Evolutionary conservation across 345 rosid genomes (phyloP).

Genomic region (Microthlaspi erraticum): DNA sequence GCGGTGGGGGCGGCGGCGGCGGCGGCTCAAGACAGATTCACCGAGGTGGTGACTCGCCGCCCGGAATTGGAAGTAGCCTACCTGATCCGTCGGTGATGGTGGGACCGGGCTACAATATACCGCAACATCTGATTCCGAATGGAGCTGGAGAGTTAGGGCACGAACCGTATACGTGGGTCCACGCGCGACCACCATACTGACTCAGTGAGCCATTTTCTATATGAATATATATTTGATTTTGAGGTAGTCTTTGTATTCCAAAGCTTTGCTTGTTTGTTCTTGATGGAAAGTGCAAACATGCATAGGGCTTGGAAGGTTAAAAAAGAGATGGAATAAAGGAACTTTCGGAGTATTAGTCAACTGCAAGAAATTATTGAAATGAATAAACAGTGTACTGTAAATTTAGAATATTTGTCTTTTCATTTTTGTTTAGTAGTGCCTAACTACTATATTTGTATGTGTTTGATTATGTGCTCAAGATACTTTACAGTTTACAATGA

Average conservation of each 20-base stretch:
- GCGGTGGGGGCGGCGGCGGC: constrained; percentile 20
- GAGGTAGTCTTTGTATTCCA: constrained; percentile 1
- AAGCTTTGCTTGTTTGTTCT: constrained; percentile 29
- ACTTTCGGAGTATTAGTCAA: neutral
- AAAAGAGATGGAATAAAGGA: constrained; percentile 3
- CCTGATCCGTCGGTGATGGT: constrained; percentile 56
- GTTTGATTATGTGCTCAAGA: neutral
- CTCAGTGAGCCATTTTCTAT: constrained; percentile 26
- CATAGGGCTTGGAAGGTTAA: constrained; percentile 9
- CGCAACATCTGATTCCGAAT: constrained; percentile 55
- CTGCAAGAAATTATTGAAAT: neutral
- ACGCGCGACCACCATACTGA: constrained; percentile 62
- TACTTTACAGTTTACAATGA: constrained; percentile 11
- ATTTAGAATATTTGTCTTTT: constrained; percentile 22
- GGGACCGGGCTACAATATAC: constrained; percentile 54
- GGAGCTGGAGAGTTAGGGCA: constrained; percentile 67
- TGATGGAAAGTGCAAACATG: neutral
- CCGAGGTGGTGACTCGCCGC: constrained; percentile 56
- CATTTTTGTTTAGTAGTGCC: constrained; percentile 5
- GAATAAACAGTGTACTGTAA: constrained; percentile 28
- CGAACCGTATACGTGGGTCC: constrained; percentile 67
- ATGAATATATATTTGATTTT: constrained; percentile 15
- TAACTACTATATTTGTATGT: constrained; percentile 21
- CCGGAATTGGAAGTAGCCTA: constrained; percentile 52
- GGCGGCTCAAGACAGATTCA: constrained; percentile 53